Base-by-base conservation (phyloP, 139 green algal species). In the Protoeuglena noctilucae region DNA sequence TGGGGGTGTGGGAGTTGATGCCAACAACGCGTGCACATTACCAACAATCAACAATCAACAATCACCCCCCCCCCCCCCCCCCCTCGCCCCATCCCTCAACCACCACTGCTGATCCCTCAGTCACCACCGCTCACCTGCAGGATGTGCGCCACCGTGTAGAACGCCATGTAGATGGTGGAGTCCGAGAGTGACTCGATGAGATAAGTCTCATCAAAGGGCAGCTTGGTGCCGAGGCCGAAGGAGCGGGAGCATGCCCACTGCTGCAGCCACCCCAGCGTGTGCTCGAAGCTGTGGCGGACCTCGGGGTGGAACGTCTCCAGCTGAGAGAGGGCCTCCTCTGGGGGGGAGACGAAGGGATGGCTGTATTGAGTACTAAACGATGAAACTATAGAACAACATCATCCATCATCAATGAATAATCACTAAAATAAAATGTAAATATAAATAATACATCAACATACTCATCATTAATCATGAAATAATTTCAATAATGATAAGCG, bases 121-220 rank as follows among this genome's bases (percentile, higher is more conserved):
- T n/a, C n/a, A n/a, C n/a, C n/a, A n/a, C n/a, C n/a, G n/a, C n/a
- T n/a, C n/a, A 9, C 63, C 71, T 89, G 80, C 30, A 93, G 68
- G 40, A 85, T 56, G 66, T 93, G 84, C 47, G 84, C 81, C 21
- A 95, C 70, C 4, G 85, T 93, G 82, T 99, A 99, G 77, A 93
- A 99, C 14, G 91, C 91, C 91, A 99, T 99, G 81, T 99, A 99
- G 66, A 97, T 89, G 43, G 91, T 99, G 45, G 80, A 93, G 68
- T 99, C 91, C 2, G 86, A 96, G 3, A 99, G 72, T 2, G 84
- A 95, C 79, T 99, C 91, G 34, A 99, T 83, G 4, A 99, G 76
- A 65, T 83, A 98, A 56, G 93, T 70, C 19, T 78, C 69, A 65
- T 99, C 91, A 85, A 87, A 97, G 0, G 91, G 91, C 49, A 99